Conservation (phyloP, 2,329 filamentous ascomycete genomes). For the Botryotinia narcissicola region DNA sequence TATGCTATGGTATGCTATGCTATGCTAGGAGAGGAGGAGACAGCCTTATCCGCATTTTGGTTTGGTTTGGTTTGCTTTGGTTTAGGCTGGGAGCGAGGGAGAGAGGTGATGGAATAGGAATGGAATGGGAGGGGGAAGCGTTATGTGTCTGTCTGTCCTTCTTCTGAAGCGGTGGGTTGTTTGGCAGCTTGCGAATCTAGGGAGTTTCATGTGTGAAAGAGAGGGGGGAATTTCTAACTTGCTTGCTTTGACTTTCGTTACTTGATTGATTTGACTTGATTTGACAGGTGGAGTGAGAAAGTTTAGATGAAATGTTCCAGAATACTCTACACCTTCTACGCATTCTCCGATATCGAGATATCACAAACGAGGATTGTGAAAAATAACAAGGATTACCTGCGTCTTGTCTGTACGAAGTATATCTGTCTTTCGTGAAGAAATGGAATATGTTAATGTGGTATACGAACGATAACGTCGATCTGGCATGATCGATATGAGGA, state of each 20-base stretch:
- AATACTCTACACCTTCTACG: neutral
- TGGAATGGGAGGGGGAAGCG: too few species aligned
- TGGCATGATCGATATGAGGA: slow-evolving; percentile 2
- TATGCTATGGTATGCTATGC: too few species aligned
- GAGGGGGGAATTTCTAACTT: neutral
- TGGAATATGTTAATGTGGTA: neutral
- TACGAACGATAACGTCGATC: slow-evolving; percentile 2
- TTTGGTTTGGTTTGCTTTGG: neutral
- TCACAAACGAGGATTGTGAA: neutral
- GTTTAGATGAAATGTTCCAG: neutral
- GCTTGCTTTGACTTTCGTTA: too few species aligned
- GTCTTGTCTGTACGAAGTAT: too few species aligned
- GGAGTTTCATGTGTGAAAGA: neutral
- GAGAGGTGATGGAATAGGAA: too few species aligned
- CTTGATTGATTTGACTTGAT: too few species aligned
- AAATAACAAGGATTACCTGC: neutral
- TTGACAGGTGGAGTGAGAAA: neutral
- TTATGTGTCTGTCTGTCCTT: too few species aligned
- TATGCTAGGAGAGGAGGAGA: neutral
- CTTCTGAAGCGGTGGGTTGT: neutral
- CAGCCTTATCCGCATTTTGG: neutral
- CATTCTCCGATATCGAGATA: neutral
- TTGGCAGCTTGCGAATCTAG: neutral
- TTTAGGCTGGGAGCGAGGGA: too few species aligned
- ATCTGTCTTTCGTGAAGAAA: too few species aligned